Base-by-base conservation (phyloP, 2,329 filamentous ascomycete genomes). In the Clarireedia homoeocarpa region DNA sequence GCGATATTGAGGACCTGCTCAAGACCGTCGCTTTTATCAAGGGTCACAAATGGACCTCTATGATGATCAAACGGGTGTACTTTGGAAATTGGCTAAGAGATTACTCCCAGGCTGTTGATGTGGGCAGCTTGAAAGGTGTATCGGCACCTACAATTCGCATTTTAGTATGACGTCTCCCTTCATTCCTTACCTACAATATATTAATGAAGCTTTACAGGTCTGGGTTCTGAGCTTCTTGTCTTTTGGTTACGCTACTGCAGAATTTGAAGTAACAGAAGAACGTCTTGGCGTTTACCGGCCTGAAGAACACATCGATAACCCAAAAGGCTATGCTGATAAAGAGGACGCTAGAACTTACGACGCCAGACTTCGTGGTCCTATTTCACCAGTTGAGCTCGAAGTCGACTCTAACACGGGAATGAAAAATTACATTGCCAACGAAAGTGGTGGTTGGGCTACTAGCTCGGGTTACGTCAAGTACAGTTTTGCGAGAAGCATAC, bases 401-500 rank as follows among this genome's bases (percentile, higher is more conserved):
- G 81, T 94, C 56, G 89, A 94, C 66, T 74, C 74, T 36, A 74
- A 80, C 5, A 94, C 89, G 1, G 91, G 91, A n/a, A 96, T 99
- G 92, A 99, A 97, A 73, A 97, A 97, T 70, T 99, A 99, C 71
- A 97, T 99, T 63, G 85, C 92, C 58, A 97, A 96, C 66, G 92
- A 97, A 70, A 76, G 74, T 14, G 89, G 91, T 4, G 80, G 82
- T 42, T 96, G 91, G 88, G 89, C 91, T 1, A 99, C 94, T 20
- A 96, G 91, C 61, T 77, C 88, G 6, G 91, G 88, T 40, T 96
- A 92, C 66, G 78, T 96, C 58, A 84, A 85, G 63, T 89, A 83
- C 72, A 91, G 87, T 64, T 77, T 94, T 59, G 78, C 78, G 14
- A 81, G 88, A 58, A 82, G 85, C 68, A 88, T 92, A 60, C 88